A percentile compares a stretch with the other conserved stretches of the same genome.
Conservation (phyloP, 1,284 basidiomycete species). For the Austroboletus niveus region DNA sequence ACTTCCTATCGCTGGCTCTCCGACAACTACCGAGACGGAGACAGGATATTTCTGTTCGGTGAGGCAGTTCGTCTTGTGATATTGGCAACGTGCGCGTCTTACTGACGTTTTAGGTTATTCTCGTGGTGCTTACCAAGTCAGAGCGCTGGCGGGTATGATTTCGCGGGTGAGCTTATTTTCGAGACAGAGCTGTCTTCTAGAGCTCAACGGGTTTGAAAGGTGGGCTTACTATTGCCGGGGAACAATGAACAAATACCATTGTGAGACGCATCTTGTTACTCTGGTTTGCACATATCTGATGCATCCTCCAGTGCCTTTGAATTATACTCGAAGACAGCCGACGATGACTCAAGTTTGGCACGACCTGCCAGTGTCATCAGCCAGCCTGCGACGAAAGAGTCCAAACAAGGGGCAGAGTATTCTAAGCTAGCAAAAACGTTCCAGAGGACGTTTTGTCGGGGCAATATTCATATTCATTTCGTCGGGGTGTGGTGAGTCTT, state of each 20-base stretch:
- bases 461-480: slow-evolving; percentile 33
- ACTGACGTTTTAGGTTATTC: slow-evolving; percentile 34
- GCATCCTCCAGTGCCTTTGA: slow-evolving; percentile 24
- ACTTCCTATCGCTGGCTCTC: slow-evolving; percentile 39
- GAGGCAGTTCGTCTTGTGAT: neutral
- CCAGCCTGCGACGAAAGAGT: slow-evolving; percentile 10
- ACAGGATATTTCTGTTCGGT: slow-evolving; percentile 38
- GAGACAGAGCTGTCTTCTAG: neutral
- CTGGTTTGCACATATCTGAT: neutral
- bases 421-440: slow-evolving; percentile 23
- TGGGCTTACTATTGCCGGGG: slow-evolving; percentile 36
- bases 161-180: slow-evolving; percentile 20
- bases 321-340: slow-evolving; percentile 26
- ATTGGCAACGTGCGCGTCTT: neutral
- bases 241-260: slow-evolving; percentile 40
- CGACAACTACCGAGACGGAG: slow-evolving; percentile 33
- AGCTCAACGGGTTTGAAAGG: slow-evolving; percentile 17
- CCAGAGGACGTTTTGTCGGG: slow-evolving; percentile 26
- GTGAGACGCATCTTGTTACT: slow-evolving; percentile 11
- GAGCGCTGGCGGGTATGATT: slow-evolving; percentile 38
- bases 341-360: slow-evolving; percentile 10
- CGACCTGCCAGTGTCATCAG: slow-evolving; percentile 14
- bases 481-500: slow-evolving; percentile 36
- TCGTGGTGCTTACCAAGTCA: slow-evolving; percentile 40
- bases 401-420: slow-evolving; percentile 9